Conservation (phyloP, 768 basidiomycete genomes). For the Hirschioporus abietinus region DNA sequence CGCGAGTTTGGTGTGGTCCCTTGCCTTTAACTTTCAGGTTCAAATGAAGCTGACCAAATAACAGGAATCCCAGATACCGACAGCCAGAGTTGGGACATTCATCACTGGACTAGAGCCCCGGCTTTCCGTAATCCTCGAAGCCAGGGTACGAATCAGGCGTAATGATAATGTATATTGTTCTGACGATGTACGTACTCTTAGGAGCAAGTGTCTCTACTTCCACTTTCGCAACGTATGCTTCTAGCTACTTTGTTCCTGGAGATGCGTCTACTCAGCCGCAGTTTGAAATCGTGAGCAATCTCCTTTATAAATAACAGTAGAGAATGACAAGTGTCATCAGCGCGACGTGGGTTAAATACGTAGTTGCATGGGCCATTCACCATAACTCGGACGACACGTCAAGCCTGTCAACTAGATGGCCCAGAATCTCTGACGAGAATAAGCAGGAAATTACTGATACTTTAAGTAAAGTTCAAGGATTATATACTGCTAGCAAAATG, state of each 20-base stretch:
- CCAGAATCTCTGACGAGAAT: background rate
- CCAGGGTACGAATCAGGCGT: constrained; percentile 4
- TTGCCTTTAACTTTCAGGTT: background rate
- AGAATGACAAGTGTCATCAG: background rate
- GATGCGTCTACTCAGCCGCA: constrained; percentile 56
- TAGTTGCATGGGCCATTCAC: background rate
- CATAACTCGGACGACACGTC: background rate
- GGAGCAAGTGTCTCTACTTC: constrained; percentile 49
- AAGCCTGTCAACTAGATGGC: background rate
- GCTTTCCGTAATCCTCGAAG: constrained; percentile 31
- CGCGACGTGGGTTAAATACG: background rate
- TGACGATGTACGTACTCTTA: constrained; percentile 20
- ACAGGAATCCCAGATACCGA: background rate
- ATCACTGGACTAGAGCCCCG: constrained; percentile 51
- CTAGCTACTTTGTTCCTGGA: constrained; percentile 59
- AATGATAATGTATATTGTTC: background rate
- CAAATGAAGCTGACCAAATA: background rate
- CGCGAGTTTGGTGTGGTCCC: constrained; percentile 13
- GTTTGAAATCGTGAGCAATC: constrained; percentile 51
- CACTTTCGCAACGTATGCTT: constrained; percentile 54
- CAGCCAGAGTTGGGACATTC: constrained; percentile 26
- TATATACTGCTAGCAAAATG: background rate
- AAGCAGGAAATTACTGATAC: background rate
- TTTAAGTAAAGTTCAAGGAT: background rate
- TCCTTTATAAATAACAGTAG: background rate